Base-by-base conservation (phyloP, 352 stramenopile genomes). In the Phytophthora crassamura region DNA sequence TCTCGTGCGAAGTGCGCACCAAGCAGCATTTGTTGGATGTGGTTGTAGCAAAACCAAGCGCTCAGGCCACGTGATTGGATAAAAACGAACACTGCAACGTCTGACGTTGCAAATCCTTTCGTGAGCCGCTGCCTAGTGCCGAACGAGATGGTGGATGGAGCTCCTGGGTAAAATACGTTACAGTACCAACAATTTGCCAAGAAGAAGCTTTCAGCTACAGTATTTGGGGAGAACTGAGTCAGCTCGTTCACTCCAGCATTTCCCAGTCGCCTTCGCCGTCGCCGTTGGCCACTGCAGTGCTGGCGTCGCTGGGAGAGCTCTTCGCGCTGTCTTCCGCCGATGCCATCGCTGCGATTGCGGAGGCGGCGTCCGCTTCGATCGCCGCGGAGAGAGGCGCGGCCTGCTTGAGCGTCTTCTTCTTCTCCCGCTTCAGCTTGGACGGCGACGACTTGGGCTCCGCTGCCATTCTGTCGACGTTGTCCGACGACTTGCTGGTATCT, bases 21-120 rank as follows among this genome's bases (percentile, higher is more conserved):
- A 72, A 72, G 64, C 64, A 72, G 45, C 68, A 50, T 67, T 68
- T 69, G 53, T 36, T 69, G 60, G 53, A 64, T 69, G 40, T 10
- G 16, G 28, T 20, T 38, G 9, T 36, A 18, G 16, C 36, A 67
- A 63, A 66, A 64, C 63, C 45, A 57, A 51, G 41, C 11, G 39
- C n/a, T n/a, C n/a, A n/a, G 4, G 22, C 11, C 28, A 22, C 20
- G 12, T 62, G 28, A 57, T 63, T 67, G 58, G 62, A 22, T 36
- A 15, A 61, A 50, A 56, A 22, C 22, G 22, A 3, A 25, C 22
- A 25, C 22, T n/a, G n/a, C n/a, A n/a, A n/a, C n/a, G n/a, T n/a
- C n/a, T n/a, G n/a, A n/a, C n/a, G n/a, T 33, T 18, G 8, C 32
- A 64, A 48, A 66, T 51, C 34, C 4, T 47, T 48, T 38, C 15